Evolutionary conservation across 495 filamentous ascomycete genomes (phyloP).

Genomic region (Astrothelium macrocarpum): DNA sequence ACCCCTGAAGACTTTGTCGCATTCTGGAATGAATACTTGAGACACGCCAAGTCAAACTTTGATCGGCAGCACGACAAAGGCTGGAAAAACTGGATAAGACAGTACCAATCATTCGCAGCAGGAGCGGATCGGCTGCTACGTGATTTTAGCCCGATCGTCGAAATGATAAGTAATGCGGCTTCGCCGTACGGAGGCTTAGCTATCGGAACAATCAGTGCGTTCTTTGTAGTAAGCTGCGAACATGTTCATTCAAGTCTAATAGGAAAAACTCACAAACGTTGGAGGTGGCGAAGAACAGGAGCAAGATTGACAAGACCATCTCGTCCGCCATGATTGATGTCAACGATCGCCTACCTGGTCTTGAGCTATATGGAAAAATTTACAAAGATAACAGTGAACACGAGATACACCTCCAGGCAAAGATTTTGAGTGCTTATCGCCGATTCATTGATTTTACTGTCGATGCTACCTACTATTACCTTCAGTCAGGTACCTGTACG

Average conservation of each 20-base stretch:
- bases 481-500: not conserved
- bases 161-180: constrained; percentile 5
- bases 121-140: not conserved
- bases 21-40: not conserved
- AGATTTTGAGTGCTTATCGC: not conserved
- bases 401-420: not conserved
- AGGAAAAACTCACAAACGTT: not conserved
- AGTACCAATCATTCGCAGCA: constrained; percentile 6
- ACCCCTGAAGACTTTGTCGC: not conserved
- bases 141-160: constrained; percentile 2
- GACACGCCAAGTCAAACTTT: constrained; percentile 2
- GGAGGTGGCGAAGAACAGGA: not conserved
- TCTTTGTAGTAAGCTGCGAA: not conserved
- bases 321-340: not conserved
- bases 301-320: not conserved
- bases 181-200: constrained; percentile 8
- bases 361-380: not conserved
- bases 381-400: not conserved
- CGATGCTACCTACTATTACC: not conserved
- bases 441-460: not conserved
- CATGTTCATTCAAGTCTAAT: not conserved
- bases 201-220: constrained; percentile 1
- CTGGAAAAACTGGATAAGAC: not conserved
- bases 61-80: constrained; percentile 6
- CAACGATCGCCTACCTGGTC: not conserved